Conservation (phyloP, 495 filamentous ascomycete genomes). For the Hypomontagnella submonticulosa region DNA sequence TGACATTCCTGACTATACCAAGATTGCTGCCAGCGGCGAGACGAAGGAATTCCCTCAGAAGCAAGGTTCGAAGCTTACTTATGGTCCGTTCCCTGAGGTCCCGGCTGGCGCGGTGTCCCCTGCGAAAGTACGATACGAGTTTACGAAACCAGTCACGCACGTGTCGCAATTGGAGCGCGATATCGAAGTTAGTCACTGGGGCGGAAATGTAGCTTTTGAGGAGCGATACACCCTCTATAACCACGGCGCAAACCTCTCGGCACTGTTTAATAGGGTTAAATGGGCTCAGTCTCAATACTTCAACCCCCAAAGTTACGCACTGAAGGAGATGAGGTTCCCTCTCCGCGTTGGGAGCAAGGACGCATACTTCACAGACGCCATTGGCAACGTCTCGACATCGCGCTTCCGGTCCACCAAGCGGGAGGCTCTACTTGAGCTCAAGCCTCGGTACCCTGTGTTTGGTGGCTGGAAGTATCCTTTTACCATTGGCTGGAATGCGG, state of each 20-base stretch:
- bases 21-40: slow-evolving; percentile 71
- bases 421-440: slow-evolving; percentile 86
- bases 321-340: slow-evolving; percentile 84
- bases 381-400: slow-evolving; percentile 96
- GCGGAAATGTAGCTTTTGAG: slow-evolving; percentile 93
- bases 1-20: slow-evolving; percentile 86
- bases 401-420: slow-evolving; percentile 81
- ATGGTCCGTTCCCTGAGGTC: slow-evolving; percentile 86
- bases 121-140: slow-evolving; percentile 88
- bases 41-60: slow-evolving; percentile 76
- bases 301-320: slow-evolving; percentile 75
- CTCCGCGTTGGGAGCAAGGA: slow-evolving; percentile 80
- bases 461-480: slow-evolving; percentile 98
- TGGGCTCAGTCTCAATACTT: slow-evolving; percentile 83
- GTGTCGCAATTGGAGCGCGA: slow-evolving; percentile 83
- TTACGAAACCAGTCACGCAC: slow-evolving; percentile 89
- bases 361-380: slow-evolving; percentile 95
- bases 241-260: slow-evolving; percentile 81
- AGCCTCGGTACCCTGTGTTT: slow-evolving; percentile 92
- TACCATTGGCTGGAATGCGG: slow-evolving; percentile 91
- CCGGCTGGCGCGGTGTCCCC: slow-evolving; percentile 77
- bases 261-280: slow-evolving; percentile 86
- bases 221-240: slow-evolving; percentile 93
- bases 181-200: slow-evolving; percentile 96
- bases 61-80: slow-evolving; percentile 86